Evolutionary conservation across 2,329 filamentous ascomycete genomes (phyloP), one percentile per base, ranked within the genome.

Genomic region (Fusarium virguliforme): DNA sequence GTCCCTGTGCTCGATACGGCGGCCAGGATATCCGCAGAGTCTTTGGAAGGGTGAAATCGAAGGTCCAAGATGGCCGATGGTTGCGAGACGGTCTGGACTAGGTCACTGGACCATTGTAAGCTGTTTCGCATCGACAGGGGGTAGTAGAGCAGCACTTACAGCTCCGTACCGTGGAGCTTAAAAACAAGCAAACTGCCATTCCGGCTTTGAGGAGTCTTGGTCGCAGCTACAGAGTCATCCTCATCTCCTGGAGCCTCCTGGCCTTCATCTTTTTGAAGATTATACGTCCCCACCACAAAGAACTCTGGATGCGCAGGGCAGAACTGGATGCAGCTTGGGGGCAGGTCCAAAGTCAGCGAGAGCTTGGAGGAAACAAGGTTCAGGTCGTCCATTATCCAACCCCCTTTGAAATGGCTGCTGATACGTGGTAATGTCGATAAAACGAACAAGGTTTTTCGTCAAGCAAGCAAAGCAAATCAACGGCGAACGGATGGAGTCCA

Each of bases 211-310:
- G 84, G 73, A 69, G 84, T 83, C 43, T 79, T 81, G 6, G 60
- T 46, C 4, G 70, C 35, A 53, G 18, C 43, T 51, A 8, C 58
- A 68, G 62, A 70, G 75, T 75, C 74, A 30, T 74, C 69, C 4
- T 68, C 71, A 13, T 73, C 71, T 4, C 76, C 74, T 8, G 71
- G 65, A 32, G 74, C 60, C 24, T 77, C 72, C 54, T 62, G 66
- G 6, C 62, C 58, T 46, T 81, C 75, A 55, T 84, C 78, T 66
- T 86, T 85, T 68, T 94, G 84, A 30, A 97, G 86, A 68, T 92
- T 89, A 80, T 98, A 98, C 1, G 95, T 97, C 40, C 95, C 95
- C 53, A 97, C 87, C 0, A 97, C 85, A 72, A 97, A 91, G 76
- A 91, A 89, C 0, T 89, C 82, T 0, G 89, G 87, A 64, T 89